Percentiles rank a stretch among this genome's conserved stretches.
Evolutionary conservation across 306 rosid species (phyloP).

Genomic region (Aeschynomene evenia): DNA sequence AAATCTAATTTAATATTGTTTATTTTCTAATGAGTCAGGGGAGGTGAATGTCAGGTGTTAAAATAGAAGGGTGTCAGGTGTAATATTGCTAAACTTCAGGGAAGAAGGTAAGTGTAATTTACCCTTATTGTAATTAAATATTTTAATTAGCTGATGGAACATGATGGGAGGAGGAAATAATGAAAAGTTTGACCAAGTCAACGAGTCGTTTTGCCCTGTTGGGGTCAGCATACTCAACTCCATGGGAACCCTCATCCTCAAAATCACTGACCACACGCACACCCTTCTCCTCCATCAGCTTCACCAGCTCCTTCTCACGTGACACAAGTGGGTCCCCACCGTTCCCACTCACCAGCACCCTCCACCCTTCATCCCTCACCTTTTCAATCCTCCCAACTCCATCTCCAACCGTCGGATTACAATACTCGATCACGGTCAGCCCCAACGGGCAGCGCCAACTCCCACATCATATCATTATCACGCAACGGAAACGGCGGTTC

Average conservation of each 20-base stretch:
- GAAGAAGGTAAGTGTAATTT: too few relatives aligned
- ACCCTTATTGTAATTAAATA: too few relatives aligned
- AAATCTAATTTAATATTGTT: too few relatives aligned
- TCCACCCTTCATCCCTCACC: constrained; percentile 35
- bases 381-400: constrained; percentile 10
- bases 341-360: constrained; percentile 30
- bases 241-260: constrained; percentile 38
- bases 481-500: not conserved
- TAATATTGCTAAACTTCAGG: too few relatives aligned
- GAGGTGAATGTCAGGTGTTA: too few relatives aligned
- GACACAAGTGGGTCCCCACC: constrained; percentile 50
- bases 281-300: constrained; percentile 31
- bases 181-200: constrained; percentile 24
- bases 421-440: constrained; percentile 44
- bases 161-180: not conserved
- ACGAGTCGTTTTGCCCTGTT: not conserved
- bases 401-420: constrained; percentile 27
- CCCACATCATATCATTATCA: constrained; percentile 36
- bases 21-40: too few relatives aligned
- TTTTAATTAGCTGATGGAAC: too few relatives aligned
- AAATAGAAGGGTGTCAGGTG: too few relatives aligned
- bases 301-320: constrained; percentile 33
- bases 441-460: constrained; percentile 29
- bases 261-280: constrained; percentile 30
- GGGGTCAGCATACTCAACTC: constrained; percentile 4